Conservation (phyloP, 1,139 yeast species). For the Taphrina confusa region DNA sequence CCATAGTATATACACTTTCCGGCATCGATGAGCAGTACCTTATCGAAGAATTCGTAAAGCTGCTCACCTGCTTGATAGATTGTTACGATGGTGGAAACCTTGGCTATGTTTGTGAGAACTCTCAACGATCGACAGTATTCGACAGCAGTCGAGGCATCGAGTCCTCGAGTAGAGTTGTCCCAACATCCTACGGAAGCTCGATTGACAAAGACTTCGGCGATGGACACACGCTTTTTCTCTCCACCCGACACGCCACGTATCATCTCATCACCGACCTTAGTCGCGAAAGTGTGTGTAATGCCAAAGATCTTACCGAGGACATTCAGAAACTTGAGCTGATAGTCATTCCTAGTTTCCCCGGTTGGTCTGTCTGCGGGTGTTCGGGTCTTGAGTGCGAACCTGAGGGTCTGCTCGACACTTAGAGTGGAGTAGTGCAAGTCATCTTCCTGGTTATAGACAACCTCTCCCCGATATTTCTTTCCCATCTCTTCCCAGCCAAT, state of each 20-base stretch:
- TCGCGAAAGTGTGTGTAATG: conserved; percentile 64
- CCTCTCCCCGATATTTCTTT: conserved; percentile 34
- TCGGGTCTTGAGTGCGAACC: conserved; percentile 61
- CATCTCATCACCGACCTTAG: conserved; percentile 69
- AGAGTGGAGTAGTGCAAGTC: conserved; percentile 73
- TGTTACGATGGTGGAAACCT: conserved; percentile 68
- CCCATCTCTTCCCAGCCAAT: conserved; percentile 27
- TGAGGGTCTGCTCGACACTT: conserved; percentile 68
- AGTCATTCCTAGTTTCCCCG: conserved; percentile 68
- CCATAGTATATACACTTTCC: conserved; percentile 81
- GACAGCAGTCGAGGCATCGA: conserved; percentile 60
- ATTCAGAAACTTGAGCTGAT: conserved; percentile 58
- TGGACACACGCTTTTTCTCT: conserved; percentile 79
- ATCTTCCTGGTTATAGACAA: conserved; percentile 43
- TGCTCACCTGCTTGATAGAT: conserved; percentile 82
- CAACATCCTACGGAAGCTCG: conserved; percentile 67
- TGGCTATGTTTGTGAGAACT: conserved; percentile 60
- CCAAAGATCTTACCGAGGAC: conserved; percentile 70
- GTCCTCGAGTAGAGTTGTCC: conserved; percentile 76
- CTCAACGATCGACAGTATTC: conserved; percentile 73
- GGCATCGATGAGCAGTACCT: conserved; percentile 68
- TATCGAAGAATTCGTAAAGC: conserved; percentile 67
- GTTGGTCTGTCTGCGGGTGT: conserved; percentile 60
- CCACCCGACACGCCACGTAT: conserved; percentile 84
- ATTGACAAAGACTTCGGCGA: conserved; percentile 64